Evolutionary conservation across 2,329 filamentous ascomycete species (phyloP).

Genomic region (Botryotinia convoluta): DNA sequence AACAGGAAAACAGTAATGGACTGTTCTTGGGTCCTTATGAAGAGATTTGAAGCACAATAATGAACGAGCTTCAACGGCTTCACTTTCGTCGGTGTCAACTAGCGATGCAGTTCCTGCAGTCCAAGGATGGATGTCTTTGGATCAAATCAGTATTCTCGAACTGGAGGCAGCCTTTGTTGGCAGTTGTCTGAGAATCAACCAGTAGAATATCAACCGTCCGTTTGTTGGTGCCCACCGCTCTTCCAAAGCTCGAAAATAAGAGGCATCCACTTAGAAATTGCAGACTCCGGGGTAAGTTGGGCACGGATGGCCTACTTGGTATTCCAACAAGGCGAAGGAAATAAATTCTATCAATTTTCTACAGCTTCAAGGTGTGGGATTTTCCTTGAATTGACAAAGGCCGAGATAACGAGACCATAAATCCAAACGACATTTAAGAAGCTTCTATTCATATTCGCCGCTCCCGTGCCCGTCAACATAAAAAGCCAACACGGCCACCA

Average conservation of each 20-base stretch:
- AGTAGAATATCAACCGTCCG: conserved; percentile 41
- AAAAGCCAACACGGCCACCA: conserved; percentile 29
- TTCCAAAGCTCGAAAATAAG: conserved; percentile 44
- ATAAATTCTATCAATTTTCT: conserved; percentile 25
- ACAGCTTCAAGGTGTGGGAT: conserved; percentile 12
- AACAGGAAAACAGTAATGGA: conserved; percentile 32
- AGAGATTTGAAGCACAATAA: conserved; percentile 27
- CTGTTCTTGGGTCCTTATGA: conserved; percentile 29
- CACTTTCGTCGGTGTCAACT: conserved; percentile 30
- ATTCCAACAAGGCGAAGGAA: conserved; percentile 20
- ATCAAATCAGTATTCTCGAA: conserved; percentile 41
- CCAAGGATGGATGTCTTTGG: conserved; percentile 31
- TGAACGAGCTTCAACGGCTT: conserved; percentile 26
- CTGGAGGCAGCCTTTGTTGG: conserved; percentile 47
- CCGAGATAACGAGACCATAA: conserved; percentile 27
- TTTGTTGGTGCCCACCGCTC: conserved; percentile 51
- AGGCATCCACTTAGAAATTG: conserved; percentile 36
- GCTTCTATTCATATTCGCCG: conserved; percentile 35
- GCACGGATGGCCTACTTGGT: conserved; percentile 20
- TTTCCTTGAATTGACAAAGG: conserved; percentile 23
- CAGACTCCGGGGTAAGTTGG: conserved; percentile 26
- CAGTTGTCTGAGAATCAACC: conserved; percentile 48
- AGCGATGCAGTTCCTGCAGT: conserved; percentile 33
- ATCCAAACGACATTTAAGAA: conserved; percentile 32
- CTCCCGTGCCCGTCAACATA: conserved; percentile 35